These are phyloP conservation scores for Fusarium graminum DNA, from an alignment of 2,329 filamentous ascomycete genomes.

Conservation along the genomic window DNA sequence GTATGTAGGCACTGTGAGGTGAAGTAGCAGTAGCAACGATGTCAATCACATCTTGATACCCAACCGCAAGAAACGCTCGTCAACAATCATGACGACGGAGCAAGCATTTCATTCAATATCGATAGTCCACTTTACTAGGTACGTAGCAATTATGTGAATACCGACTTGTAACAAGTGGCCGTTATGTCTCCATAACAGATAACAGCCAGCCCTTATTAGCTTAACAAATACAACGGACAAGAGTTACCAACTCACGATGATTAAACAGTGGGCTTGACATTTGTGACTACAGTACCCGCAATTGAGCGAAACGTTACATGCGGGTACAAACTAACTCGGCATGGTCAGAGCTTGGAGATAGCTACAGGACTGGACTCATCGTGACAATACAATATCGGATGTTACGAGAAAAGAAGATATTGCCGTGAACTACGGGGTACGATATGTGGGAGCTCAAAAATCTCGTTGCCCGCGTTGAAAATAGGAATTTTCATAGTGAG, in stretches of 20 bases:
- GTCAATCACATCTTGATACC: constrained; percentile 6
- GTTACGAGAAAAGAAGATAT: constrained; percentile 25
- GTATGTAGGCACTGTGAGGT: constrained; percentile 13
- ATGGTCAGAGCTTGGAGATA: constrained; percentile 28
- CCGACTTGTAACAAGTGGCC: constrained; percentile 2
- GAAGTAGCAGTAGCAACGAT: constrained; percentile 9
- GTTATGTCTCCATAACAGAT: constrained; percentile 16
- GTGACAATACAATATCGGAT: constrained; percentile 23
- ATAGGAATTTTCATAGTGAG: constrained; percentile 16
- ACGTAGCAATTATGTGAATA: constrained; percentile 1
- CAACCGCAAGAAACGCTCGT: constrained; percentile 5
- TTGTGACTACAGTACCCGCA: constrained; percentile 20
- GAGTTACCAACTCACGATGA: constrained; percentile 10
- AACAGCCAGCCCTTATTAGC: not conserved
- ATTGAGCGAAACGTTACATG: constrained; percentile 42
- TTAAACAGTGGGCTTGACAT: constrained; percentile 10
- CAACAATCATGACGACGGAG: constrained; percentile 1
- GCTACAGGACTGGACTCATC: constrained; percentile 9
- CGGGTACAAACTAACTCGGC: constrained; percentile 33
- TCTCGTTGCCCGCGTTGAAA: not conserved
- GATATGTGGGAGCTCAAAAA: not conserved
- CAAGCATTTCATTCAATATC: constrained; percentile 13
- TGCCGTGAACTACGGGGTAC: constrained; percentile 26
- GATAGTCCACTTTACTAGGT: not conserved
- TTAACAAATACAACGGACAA: constrained; percentile 3